Evolutionary conservation across 2,329 filamentous ascomycete species (phyloP).

Genomic region (Pseudodiploospora longispora): DNA sequence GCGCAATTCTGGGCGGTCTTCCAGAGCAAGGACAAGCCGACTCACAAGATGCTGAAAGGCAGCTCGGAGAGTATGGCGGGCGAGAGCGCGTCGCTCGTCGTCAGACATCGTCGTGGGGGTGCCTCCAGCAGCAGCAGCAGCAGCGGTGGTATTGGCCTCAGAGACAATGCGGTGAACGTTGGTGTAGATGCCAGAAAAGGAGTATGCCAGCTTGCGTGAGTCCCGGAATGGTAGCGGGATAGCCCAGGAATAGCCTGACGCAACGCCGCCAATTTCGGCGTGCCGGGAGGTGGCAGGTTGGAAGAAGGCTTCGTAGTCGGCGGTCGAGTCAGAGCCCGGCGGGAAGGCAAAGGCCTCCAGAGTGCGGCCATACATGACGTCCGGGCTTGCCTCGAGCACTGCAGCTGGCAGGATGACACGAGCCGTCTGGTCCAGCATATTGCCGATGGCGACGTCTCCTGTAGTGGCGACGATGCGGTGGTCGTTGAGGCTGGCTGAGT

Average conservation of each 20-base stretch:
- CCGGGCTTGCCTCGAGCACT: conserved; percentile 43
- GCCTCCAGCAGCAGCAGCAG: conserved; percentile 10
- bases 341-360: conserved; percentile 77
- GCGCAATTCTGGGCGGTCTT: conserved; percentile 20
- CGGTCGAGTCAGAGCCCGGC: neutral
- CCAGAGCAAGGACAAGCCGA: conserved; percentile 62
- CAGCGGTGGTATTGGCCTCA: conserved; percentile 16
- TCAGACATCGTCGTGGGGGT: conserved; percentile 29
- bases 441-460: conserved; percentile 78
- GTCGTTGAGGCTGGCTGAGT: conserved; percentile 57
- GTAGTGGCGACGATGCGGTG: conserved; percentile 69
- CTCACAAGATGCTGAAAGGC: conserved; percentile 82
- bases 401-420: conserved; percentile 62
- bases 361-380: conserved; percentile 71
- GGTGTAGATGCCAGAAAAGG: conserved; percentile 63
- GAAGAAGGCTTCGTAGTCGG: conserved; percentile 34
- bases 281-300: conserved; percentile 45
- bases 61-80: conserved; percentile 65
- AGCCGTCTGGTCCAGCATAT: conserved; percentile 81
- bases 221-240: conserved; percentile 59
- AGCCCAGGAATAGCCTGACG: conserved; percentile 47
- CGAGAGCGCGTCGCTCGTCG: conserved; percentile 60
- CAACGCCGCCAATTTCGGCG: conserved; percentile 45
- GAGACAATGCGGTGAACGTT: conserved; percentile 36
- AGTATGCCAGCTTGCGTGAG: conserved; percentile 54